Conservation (phyloP, 306 rosid genomes). For the Prunus persica region Prunus_persica_NCBIv2 NC_034016.1:12322501-12323000, state of each 20-base stretch:
- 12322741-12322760: slow-evolving; percentile 56
- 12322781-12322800: slow-evolving; percentile 60
- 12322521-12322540: neutral
- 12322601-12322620: neutral
- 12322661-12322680: neutral
- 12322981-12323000: slow-evolving; percentile 89
- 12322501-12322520: neutral
- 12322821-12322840: slow-evolving; percentile 78
- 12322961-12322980: slow-evolving; percentile 78
- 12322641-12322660: neutral
- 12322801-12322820: slow-evolving; percentile 98
- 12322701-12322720: slow-evolving; percentile 54
- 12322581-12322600: slow-evolving; percentile 52
- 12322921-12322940: slow-evolving; percentile 95
- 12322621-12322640: neutral
- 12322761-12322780: slow-evolving; percentile 57
- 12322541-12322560: neutral
- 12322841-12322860: slow-evolving; percentile 68
- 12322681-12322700: slow-evolving; percentile 76
- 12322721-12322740: slow-evolving; percentile 60
- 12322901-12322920: slow-evolving; percentile 82
- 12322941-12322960: slow-evolving; percentile 96
- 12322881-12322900: slow-evolving; percentile 72
- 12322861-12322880: slow-evolving; percentile 80
- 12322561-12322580: neutral